These are phyloP conservation scores for Alternaria hordeiaustralica DNA, from an alignment of 2,329 filamentous ascomycete species.

Conservation along the genomic window DNA sequence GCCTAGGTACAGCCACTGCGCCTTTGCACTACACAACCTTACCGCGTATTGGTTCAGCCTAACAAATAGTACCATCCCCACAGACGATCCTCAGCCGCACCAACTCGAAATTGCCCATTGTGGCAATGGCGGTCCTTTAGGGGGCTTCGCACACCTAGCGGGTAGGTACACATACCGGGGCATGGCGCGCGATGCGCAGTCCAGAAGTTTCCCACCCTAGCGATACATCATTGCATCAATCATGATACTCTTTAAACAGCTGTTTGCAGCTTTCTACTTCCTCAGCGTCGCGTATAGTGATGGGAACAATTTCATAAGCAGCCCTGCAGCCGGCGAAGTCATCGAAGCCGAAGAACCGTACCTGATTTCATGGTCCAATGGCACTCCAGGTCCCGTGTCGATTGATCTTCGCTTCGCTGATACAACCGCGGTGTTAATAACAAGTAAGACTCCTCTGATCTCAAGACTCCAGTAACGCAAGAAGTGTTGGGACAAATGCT, in stretches of 20 bases:
- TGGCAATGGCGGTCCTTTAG: not conserved
- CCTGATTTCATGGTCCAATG: not conserved
- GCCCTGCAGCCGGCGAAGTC: not conserved
- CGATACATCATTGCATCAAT: not conserved
- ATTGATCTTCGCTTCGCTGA: not conserved
- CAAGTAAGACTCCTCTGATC: not conserved
- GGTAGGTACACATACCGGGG: not conserved
- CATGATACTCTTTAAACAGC: not conserved
- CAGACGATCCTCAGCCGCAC: not conserved
- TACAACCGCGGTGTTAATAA: not conserved
- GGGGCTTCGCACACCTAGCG: not conserved
- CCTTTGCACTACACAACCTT: not conserved
- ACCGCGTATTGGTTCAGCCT: not conserved
- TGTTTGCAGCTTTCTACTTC: not conserved
- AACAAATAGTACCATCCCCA: not conserved
- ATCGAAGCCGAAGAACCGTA: not conserved
- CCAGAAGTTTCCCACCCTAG: fast-evolving
- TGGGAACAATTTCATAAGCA: not conserved
- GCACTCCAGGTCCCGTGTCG: not conserved
- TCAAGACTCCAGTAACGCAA: not conserved
- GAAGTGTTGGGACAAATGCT: not conserved
- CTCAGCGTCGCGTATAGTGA: no score
- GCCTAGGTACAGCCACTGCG: not conserved
- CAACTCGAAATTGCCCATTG: not conserved
- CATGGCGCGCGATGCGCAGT: not conserved